These are phyloP conservation scores for Nicotiana otophora DNA, from an alignment of 257 asterid species.

Conservation along the genomic window DNA sequence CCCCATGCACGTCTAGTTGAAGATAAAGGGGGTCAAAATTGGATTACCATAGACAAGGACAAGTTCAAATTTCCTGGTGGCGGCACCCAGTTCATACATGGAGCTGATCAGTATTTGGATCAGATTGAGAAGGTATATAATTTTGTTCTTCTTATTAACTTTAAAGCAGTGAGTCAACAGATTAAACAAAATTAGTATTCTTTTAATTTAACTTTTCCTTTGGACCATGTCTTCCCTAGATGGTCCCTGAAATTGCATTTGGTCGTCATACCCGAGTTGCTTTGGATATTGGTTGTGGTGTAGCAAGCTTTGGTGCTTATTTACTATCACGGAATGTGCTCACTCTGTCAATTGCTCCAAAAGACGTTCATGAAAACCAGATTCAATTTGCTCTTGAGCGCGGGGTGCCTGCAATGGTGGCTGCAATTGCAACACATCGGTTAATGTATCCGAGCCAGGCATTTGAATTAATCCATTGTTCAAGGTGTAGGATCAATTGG, in stretches of 20 bases:
- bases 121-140: constrained; percentile 74
- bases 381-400: constrained; percentile 95
- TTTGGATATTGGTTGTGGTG: constrained; percentile 89
- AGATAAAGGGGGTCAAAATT: constrained; percentile 95
- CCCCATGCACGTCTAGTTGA: constrained; percentile 91
- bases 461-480: constrained; percentile 83
- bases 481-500: constrained; percentile 94
- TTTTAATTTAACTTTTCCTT: neutral
- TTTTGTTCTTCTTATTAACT: neutral
- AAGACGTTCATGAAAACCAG: constrained; percentile 91
- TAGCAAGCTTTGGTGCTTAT: constrained; percentile 95
- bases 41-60: constrained; percentile 73
- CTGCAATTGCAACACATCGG: constrained; percentile 69
- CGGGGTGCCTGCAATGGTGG: constrained; percentile 90
- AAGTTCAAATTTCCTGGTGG: constrained; percentile 98
- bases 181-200: neutral
- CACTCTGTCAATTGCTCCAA: constrained; percentile 87
- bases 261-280: constrained; percentile 77
- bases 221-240: constrained; percentile 27
- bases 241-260: constrained; percentile 80
- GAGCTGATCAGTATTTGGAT: constrained; percentile 90
- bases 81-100: constrained; percentile 93
- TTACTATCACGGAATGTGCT: constrained; percentile 58
- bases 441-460: constrained; percentile 88
- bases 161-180: neutral